phyloP scores from a whole-genome alignment of 2,329 filamentous ascomycete species.

The Penicillium sclerotigenum region DNA sequence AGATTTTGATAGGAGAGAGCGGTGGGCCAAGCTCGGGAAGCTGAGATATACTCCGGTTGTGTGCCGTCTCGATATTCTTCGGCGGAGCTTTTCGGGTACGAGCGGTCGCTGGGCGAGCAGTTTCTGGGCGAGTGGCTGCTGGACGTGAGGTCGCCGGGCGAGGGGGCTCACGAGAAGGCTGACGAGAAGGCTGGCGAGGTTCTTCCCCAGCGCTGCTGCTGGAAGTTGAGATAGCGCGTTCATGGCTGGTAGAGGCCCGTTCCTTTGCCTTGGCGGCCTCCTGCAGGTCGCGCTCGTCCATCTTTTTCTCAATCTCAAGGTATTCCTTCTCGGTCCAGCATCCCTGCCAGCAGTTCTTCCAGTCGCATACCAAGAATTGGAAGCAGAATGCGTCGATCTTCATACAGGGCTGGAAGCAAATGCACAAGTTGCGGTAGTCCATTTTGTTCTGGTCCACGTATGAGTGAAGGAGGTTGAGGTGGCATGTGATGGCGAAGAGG shows the following conservation, averaged over 20 bases:
- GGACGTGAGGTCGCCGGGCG: constrained; percentile 34
- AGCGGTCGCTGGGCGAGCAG: constrained; percentile 29
- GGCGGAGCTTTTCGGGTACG: constrained; percentile 32
- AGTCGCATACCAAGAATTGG: constrained; percentile 90
- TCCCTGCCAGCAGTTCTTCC: constrained; percentile 95
- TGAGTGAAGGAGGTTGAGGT: constrained; percentile 84
- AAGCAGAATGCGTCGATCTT: constrained; percentile 95
- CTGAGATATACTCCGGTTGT: constrained; percentile 41
- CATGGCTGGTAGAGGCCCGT: constrained; percentile 41
- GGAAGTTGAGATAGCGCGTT: constrained; percentile 62
- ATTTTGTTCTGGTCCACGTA: constrained; percentile 97
- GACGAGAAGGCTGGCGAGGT: background rate
- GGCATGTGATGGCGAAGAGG: constrained; percentile 93
- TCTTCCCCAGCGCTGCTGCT: constrained; percentile 54
- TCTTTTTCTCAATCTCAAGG: constrained; percentile 56
- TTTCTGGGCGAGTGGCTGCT: constrained; percentile 22
- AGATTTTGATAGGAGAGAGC: constrained; percentile 49
- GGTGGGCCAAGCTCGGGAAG: constrained; percentile 49
- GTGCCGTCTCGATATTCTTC: constrained; percentile 34
- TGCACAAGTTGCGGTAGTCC: constrained; percentile 92
- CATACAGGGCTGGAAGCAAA: constrained; percentile 96
- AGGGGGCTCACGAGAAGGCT: background rate
- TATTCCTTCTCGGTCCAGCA: constrained; percentile 85
- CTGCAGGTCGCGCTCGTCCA: constrained; percentile 34
- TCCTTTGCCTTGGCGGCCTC: constrained; percentile 20